Percentiles rank a stretch among this genome's conserved stretches.
These are phyloP conservation scores for Neurospora sp. DNA, from an alignment of 2,329 filamentous ascomycete genomes.

Conservation along the genomic window DNA sequence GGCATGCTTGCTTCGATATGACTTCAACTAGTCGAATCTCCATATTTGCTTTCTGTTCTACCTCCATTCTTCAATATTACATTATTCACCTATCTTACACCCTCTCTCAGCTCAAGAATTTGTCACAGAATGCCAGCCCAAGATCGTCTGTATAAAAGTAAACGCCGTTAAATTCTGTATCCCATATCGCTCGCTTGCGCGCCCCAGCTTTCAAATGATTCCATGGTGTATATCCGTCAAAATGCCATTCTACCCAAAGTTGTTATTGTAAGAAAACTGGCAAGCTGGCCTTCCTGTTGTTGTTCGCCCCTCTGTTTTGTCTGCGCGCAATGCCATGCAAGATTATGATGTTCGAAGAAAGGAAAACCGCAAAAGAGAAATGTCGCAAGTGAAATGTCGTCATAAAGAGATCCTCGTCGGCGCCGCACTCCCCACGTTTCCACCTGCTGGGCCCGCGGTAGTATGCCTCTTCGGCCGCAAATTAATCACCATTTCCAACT, in stretches of 20 bases:
- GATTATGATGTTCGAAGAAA: not conserved
- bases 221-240: not conserved
- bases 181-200: not conserved
- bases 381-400: constrained; percentile 10
- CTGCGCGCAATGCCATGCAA: not conserved
- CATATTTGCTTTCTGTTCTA: not conserved
- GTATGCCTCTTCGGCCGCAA: constrained; percentile 29
- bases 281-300: not conserved
- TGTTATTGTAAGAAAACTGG: not conserved
- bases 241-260: not conserved
- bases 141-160: not conserved
- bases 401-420: constrained; percentile 34
- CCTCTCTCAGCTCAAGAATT: not conserved
- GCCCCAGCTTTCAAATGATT: not conserved
- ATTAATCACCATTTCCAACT: constrained; percentile 82
- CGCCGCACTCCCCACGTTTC: constrained; percentile 23
- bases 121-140: not conserved
- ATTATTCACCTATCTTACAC: not conserved
- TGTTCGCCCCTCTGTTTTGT: not conserved
- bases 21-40: not conserved
- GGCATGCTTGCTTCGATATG: not conserved
- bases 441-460: not conserved
- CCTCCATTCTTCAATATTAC: constrained; percentile 10
- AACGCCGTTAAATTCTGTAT: not conserved
- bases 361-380: constrained; percentile 2